Percentiles rank a stretch among this genome's conserved stretches.
Evolutionary conservation across 1,284 basidiomycete genomes (phyloP).

Genomic region (Naganishia sp.): DNA sequence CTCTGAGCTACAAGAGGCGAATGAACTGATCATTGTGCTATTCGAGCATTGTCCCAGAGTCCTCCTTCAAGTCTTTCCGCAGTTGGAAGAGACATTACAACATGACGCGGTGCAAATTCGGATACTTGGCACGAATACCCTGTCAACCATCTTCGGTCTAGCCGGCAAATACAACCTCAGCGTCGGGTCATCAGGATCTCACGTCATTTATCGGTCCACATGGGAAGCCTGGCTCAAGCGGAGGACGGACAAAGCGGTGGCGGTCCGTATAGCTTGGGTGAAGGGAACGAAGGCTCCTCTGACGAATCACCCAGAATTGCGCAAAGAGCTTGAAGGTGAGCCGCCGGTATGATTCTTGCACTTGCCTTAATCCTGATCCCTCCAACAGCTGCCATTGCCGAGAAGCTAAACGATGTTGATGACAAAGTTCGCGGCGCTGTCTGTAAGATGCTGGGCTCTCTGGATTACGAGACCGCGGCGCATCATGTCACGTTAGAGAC

Average conservation of each 20-base stretch:
- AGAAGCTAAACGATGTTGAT: slow-evolving; percentile 80
- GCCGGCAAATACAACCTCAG: slow-evolving; percentile 56
- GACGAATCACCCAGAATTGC: slow-evolving; percentile 67
- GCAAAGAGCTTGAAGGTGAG: slow-evolving; percentile 70
- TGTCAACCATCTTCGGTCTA: slow-evolving; percentile 86
- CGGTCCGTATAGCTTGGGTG: slow-evolving; percentile 76
- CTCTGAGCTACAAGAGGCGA: slow-evolving; percentile 61
- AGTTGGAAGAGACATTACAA: slow-evolving; percentile 85
- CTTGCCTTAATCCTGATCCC: slow-evolving; percentile 24
- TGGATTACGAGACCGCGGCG: slow-evolving; percentile 87
- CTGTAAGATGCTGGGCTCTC: slow-evolving; percentile 74
- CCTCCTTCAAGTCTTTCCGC: slow-evolving; percentile 85
- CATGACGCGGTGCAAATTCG: slow-evolving; percentile 71
- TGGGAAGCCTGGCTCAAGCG: slow-evolving; percentile 85
- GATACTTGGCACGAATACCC: slow-evolving; percentile 73
- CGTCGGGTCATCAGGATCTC: slow-evolving; percentile 59
- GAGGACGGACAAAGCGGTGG: slow-evolving; percentile 71
- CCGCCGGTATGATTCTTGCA: slow-evolving; percentile 16
- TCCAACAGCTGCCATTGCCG: slow-evolving; percentile 62
- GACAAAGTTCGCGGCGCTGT: slow-evolving; percentile 85
- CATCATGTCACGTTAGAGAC: slow-evolving; percentile 73
- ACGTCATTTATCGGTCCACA: slow-evolving; percentile 74
- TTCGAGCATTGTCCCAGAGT: slow-evolving; percentile 77
- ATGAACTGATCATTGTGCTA: slow-evolving; percentile 82
- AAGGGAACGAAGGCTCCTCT: slow-evolving; percentile 69